phyloP scores from a whole-genome alignment of 2,329 filamentous ascomycete genomes.

The Chalara sp. region DNA sequence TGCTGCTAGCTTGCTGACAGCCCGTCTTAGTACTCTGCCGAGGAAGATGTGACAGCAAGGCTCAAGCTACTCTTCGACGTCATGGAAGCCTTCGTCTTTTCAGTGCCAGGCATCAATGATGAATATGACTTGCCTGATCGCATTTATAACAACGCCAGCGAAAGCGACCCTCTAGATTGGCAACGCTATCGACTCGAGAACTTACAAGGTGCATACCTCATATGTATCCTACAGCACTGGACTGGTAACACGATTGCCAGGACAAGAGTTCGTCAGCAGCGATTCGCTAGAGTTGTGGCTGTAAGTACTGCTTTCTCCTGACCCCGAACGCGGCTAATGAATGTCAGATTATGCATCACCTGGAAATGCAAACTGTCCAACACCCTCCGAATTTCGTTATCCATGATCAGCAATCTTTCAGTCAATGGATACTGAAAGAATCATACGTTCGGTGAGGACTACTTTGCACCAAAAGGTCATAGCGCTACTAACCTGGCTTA shows the following conservation, averaged over 20 bases:
- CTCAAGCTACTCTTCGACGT: conserved; percentile 20
- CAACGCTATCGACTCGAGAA: conserved; percentile 26
- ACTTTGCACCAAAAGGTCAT: background rate
- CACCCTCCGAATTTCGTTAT: conserved; percentile 19
- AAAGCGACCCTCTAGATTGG: conserved; percentile 20
- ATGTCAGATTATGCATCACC: conserved; percentile 21
- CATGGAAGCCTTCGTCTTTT: conserved; percentile 22
- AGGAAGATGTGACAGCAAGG: conserved; percentile 13
- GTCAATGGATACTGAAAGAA: conserved; percentile 23
- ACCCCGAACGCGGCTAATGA: background rate
- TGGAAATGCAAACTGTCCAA: conserved; percentile 18
- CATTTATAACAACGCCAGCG: conserved; percentile 16
- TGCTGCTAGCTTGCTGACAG: background rate
- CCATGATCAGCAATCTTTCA: conserved; percentile 20
- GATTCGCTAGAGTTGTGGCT: conserved; percentile 21
- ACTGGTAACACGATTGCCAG: conserved; percentile 21
- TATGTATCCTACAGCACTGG: conserved; percentile 27
- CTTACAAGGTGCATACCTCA: conserved; percentile 26
- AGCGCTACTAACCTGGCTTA: conserved; percentile 6
- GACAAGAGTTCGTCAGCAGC: conserved; percentile 22
- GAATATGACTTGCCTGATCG: conserved; percentile 24
- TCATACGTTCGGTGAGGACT: conserved; percentile 20
- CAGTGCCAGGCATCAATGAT: conserved; percentile 20
- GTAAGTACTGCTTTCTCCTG: conserved; percentile 12
- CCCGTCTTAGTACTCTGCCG: conserved; percentile 19